Base-by-base conservation (phyloP, 2,329 filamentous ascomycete genomes). In the Fusarium sp. region DNA sequence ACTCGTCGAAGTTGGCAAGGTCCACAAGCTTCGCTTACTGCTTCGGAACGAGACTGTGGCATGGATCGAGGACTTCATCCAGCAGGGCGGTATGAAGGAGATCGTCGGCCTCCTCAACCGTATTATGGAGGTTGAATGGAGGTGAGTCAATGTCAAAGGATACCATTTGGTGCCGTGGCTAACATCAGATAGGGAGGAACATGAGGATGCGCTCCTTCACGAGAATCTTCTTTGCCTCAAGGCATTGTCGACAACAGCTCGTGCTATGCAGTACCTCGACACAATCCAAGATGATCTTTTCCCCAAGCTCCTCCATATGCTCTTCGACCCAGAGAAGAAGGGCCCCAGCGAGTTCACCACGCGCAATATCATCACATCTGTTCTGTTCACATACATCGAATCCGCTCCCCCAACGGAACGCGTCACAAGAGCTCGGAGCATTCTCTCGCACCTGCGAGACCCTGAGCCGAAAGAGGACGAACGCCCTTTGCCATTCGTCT, bases 321-420 rank as follows among this genome's bases (percentile, higher is more conserved):
- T 98, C 36, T 98, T 98, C 71, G 93, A 97, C 71, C 92, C 96
- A n/a, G 94, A 98, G 74, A 96, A 93, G 80, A 98, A 98, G 75
- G 95, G 95, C 0, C 95, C 95, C 0, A 96, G 92, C 79, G 95
- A 99, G 76, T 99, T 97, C 75, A 95, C 91, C 5, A 98, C 95
- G 11, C 89, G 95, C 52, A 90, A 90, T 69, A 92, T 98, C 69
- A 90, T 98, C 72, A 91, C 93, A 34, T 95, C 91, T 44, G 84
- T 98, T 7, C 80, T 99, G 24, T 94, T 97, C 72, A 93, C 91
- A 13, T 95, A 96, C 75, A 89, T 98, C 48, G 88, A 92, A 55
- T 85, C 87, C 2, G 87, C 89, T 7, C 69, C 85, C 0, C 77
- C 83, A 2, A 75, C 80, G 4, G 88, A 92, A 68, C 83, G 89